Evolutionary conservation across 176 grass and related monocot species (phyloP), one percentile per base, ranked within the genome.

Genomic region (Aechmea fasciata): DNA sequence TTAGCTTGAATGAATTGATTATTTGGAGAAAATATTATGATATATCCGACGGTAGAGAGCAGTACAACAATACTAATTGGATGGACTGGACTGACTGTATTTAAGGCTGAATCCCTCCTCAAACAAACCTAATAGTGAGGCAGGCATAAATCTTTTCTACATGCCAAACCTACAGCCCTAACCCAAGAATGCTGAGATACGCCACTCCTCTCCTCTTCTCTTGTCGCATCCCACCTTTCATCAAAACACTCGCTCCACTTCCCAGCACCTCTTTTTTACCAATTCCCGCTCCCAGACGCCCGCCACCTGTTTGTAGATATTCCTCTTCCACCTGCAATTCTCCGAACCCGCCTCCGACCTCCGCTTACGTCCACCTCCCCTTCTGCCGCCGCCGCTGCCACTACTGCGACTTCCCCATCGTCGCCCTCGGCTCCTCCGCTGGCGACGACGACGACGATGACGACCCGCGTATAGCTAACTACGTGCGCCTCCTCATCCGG

Each of bases 351-450:
- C 53, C 70, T 4, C 55, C 63, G 19, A 67, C 80, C 11, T 91
- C 92, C 25, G 88, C 81, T 9, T 96, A 96, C 75, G 77, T 91
- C 50, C 92, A 91, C 72, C 92, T 89, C 33, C 85, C 92, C 13
- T 91, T 89, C 83, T 91, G 88, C 78, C 88, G 88, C 78, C 91
- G 89, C 70, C 88, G 92, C 13, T 96, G 92, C 80, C 78, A 87
- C 73, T 96, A 96, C 69, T 91, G 92, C 67, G 92, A 96, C 75
- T 96, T 96, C 69, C 87, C 92, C 64, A 84, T 96, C 79, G 52
- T 91, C 13, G 85, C 85, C 3, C 88, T 96, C 47, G 92, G 92
- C 72, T 83, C 88, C 23, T 79, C 55, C 15, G 5, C n/a, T 83
- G 13, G 13, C 69, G 4, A 50, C 29, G 68, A 41, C 13, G 66